Base-by-base conservation (phyloP, 768 basidiomycete species). In the Polyporus arcularius region DNA sequence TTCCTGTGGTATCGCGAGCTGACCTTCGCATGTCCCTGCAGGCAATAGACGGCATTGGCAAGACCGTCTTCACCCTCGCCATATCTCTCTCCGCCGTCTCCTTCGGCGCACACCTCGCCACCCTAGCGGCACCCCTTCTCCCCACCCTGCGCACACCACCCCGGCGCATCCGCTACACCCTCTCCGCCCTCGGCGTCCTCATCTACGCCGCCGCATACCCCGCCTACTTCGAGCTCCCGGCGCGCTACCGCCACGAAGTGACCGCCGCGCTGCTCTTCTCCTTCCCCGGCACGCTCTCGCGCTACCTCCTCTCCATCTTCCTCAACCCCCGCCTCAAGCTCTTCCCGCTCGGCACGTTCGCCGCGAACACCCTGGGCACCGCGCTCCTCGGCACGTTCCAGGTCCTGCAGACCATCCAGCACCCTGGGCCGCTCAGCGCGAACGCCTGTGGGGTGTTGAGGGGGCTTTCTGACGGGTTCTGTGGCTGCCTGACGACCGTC, bases 401-500 rank as follows among this genome's bases (percentile, higher is more conserved):
- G 66, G 85, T 90, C 53, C 72, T 94, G 45, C 90, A 94, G 71
- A 82, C 85, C 58, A 76, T 76, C 11, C 62, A 71, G 38, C 62
- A 74, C 26, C 56, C 56, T 38, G 59, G 62, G 38, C 77, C 81
- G 11, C 71, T 78, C 8, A 82, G 87, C 1, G 70, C 74, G 21
- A 75, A 80, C 60, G 79, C 83, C 38, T 97, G 96, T 70, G 79
- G 83, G 28, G 77, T 93, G 18, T 73, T 98, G 43, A 88, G 92
- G 69, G 96, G 94, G 1, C 75, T 98, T 40, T 78, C 80, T 26
- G 94, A 98, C 71, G 97, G 97, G 7, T 98, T 94, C 70, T 98
- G 96, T 71, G 97, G 95, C 11, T 95, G 94, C 75, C 78, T 98
- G 66, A 96, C 90, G 1, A 99, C 97, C 1, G 83, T 99, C 66